Base-by-base conservation (phyloP, 2,329 filamentous ascomycete genomes). In the Fusarium sp. region DNA sequence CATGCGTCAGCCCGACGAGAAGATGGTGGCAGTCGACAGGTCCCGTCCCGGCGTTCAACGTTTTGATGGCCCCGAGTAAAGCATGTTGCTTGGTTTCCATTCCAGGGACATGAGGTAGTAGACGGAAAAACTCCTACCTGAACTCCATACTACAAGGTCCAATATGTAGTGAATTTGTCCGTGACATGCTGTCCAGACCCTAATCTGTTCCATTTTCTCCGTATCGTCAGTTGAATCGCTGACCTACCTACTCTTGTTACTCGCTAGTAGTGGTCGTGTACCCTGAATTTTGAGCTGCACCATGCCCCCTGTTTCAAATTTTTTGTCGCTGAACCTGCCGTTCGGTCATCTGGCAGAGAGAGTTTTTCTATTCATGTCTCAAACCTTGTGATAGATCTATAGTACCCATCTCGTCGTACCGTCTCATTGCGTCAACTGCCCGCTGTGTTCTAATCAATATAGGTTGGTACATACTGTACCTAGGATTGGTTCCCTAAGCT, bases 1-100 rank as follows among this genome's bases (percentile, higher is more conserved):
- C 65, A 74, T 70, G 48, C 45, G 69, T 65, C 73, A 70, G 63
- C 66, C 74, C 70, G 68, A 66, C 56, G 61, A 70, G 65, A 66
- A 60, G 54, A 46, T 66, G 69, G 60, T 63, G 70, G 63, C 63
- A 64, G 51, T 45, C 58, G 69, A 68, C 21, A 71, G 18, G 49
- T 37, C 49, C 70, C 39, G 61, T 61, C 48, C 49, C 51, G 67
- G 60, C 60, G 52, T 45, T 62, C 35, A 66, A 63, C 51, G 63
- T 69, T 67, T 71, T 74, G 72, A 76, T 66, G 59, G 61, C 62
- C 65, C 46, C 44, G 70, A 75, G 73, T 68, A 55, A 67, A 72
- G 49, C 44, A 63, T 69, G 67, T 73, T 72, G 60, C 68, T 69
- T 59, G 71, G 51, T 56, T 73, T 64, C 52, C 49, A 60, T 68